phyloP scores from a whole-genome alignment of 2,329 filamentous ascomycete species.

The Neonectria sp. region DNA sequence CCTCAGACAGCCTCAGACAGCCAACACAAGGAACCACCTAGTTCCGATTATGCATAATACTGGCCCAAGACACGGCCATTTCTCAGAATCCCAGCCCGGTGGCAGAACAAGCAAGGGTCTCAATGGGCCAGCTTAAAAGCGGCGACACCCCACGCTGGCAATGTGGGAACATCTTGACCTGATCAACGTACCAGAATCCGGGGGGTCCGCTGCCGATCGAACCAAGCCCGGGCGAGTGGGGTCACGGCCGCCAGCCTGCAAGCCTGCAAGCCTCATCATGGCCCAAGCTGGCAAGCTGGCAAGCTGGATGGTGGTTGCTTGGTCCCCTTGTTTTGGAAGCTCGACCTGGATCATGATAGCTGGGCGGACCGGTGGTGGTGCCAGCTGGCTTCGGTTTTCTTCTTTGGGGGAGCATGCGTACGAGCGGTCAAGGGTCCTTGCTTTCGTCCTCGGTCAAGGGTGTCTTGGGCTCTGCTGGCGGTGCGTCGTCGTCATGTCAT shows the following conservation, averaged over 20 bases:
- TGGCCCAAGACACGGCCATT: not conserved
- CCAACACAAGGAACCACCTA: not conserved
- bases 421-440: not conserved
- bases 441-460: not conserved
- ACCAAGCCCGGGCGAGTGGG: constrained; percentile 40
- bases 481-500: constrained; percentile 3
- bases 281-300: constrained; percentile 6
- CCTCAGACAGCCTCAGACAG: not conserved
- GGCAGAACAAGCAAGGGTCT: not conserved
- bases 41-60: constrained; percentile 23
- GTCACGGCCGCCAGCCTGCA: constrained; percentile 21
- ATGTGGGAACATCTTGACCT: constrained; percentile 37
- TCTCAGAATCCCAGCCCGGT: not conserved
- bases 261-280: constrained; percentile 34
- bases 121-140: constrained; percentile 13
- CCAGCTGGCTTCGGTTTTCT: constrained; percentile 25
- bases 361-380: constrained; percentile 8
- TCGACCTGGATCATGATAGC: constrained; percentile 8
- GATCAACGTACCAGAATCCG: constrained; percentile 46
- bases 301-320: not conserved
- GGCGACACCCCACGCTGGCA: constrained; percentile 21
- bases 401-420: constrained; percentile 8
- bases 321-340: not conserved
- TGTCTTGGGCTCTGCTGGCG: constrained; percentile 2
- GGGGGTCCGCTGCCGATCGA: constrained; percentile 40